phyloP scores from a whole-genome alignment of 73 alveolate species.

The Tetrahymena thermophila region DNA sequence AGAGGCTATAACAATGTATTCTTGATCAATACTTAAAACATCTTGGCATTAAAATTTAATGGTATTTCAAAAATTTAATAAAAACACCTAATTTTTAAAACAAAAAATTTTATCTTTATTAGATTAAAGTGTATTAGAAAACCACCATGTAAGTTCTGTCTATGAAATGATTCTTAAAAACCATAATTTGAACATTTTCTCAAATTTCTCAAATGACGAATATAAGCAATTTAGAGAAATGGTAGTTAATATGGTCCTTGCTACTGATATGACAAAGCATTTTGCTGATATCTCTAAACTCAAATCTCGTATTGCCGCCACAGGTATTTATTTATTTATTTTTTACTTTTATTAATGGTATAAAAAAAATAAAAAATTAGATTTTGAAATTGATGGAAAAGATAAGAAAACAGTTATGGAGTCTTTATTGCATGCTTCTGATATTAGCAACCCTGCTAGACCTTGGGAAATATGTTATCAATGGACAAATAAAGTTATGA shows the following conservation, averaged over 20 bases:
- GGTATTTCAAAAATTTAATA: conserved; percentile 3
- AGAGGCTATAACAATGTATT: conserved; percentile 52
- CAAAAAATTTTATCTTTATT: neutral
- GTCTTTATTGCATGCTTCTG: conserved; percentile 66
- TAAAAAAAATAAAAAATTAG: neutral
- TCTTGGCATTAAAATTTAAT: conserved; percentile 51
- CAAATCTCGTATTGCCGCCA: neutral
- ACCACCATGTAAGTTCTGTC: conserved; percentile 57
- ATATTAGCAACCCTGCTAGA: conserved; percentile 78
- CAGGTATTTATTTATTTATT: neutral
- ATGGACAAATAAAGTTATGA: conserved; percentile 72
- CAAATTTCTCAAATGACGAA: conserved; percentile 27
- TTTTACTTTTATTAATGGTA: no score
- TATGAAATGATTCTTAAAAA: conserved; percentile 28
- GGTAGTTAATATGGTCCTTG: conserved; percentile 60
- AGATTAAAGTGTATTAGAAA: conserved; percentile 47
- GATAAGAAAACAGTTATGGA: conserved; percentile 64
- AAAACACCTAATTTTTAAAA: neutral
- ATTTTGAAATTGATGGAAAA: conserved; percentile 52
- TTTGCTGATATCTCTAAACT: conserved; percentile 12
- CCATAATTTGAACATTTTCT: conserved; percentile 18
- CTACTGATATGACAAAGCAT: conserved; percentile 82
- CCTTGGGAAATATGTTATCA: conserved; percentile 49
- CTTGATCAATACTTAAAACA: conserved; percentile 38
- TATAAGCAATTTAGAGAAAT: conserved; percentile 52